These are phyloP conservation scores for Guadua angustifolia DNA, from an alignment of 176 grass and related monocot species.

Conservation along the genomic window DNA sequence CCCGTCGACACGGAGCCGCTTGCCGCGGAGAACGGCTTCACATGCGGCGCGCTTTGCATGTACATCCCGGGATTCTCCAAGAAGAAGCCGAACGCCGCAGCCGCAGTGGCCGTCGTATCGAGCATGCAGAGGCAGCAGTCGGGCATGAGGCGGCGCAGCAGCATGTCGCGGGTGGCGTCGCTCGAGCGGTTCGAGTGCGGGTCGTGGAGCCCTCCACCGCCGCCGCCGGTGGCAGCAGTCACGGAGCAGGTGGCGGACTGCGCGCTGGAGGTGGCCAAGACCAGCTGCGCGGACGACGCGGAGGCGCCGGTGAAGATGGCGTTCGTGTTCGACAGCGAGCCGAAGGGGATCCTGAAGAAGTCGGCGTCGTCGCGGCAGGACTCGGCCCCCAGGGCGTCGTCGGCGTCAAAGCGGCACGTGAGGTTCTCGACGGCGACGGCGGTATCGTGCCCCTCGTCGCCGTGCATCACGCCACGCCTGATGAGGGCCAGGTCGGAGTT, in stretches of 20 bases:
- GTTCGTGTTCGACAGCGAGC: constrained; percentile 70
- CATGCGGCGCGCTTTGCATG: constrained; percentile 64
- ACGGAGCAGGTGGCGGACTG: constrained; percentile 1
- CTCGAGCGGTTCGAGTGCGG: constrained; percentile 73
- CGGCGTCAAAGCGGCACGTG: constrained; percentile 71
- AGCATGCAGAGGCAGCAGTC: constrained; percentile 44
- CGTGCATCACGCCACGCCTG: constrained; percentile 71
- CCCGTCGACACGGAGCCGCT: not conserved
- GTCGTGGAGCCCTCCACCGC: constrained; percentile 51
- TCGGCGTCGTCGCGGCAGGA: constrained; percentile 55
- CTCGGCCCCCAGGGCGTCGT: constrained; percentile 53
- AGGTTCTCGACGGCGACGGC: constrained; percentile 66
- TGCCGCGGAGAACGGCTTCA: constrained; percentile 42
- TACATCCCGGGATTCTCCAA: constrained; percentile 53
- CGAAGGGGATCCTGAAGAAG: constrained; percentile 72
- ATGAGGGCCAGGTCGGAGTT: constrained; percentile 73
- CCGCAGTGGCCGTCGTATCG: constrained; percentile 1
- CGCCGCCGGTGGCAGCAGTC: not conserved
- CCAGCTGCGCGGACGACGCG: constrained; percentile 46
- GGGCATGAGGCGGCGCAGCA: constrained; percentile 36
- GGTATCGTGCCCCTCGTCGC: constrained; percentile 69
- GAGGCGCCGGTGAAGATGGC: constrained; percentile 69
- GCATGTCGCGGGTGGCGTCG: constrained; percentile 49
- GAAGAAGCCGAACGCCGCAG: constrained; percentile 41
- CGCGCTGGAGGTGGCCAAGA: constrained; percentile 54